Base-by-base conservation (phyloP, 176 grass and related monocot species). In the Oryza meyeriana region DNA sequence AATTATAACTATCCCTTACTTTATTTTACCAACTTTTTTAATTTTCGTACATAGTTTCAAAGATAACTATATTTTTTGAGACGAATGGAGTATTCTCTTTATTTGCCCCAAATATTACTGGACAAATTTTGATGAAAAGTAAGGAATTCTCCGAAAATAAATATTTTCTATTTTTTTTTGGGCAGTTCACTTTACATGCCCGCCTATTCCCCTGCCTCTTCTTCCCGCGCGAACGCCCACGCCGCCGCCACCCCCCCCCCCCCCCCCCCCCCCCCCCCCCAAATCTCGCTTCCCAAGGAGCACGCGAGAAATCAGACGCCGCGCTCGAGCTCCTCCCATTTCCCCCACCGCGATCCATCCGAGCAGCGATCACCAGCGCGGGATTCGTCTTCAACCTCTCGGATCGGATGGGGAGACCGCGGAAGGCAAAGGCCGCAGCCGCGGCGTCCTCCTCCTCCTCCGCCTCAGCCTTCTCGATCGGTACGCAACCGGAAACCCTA, bases 401-500 rank as follows among this genome's bases (percentile, higher is more conserved):
- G 34, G 27, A n/a, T n/a, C 32, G 1, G 35, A 89, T 89, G 88
- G 73, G 83, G 28, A 78, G 83, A 40, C 58, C 88, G 10, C 26
- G 73, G 79, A 86, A 89, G 72, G 4, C 88, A 42, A 75, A 62
- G 29, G 12, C 72, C 72, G 14, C 36, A 42, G 69, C 70, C 67
- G 30, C 35, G 6, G n/a, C 80, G 74, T 40, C 85, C 48, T n/a
- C 71, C 38, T n/a, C 71, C 38, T 39, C 91, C 38, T n/a, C 71
- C 38, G 18, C 71, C 38, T 39, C 91, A 31, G 29, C 78, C 24
- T 71, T 97, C 80, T 80, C 78, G 6, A 88, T 97, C 52, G 94
- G 89, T 94, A 78, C 34, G 58, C 29, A 40, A 38, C 63, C 44
- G n/a, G n/a, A 24, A 50, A 63, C 78, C 86, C 30, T 85, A 30